Evolutionary conservation across 352 stramenopile species (phyloP), one percentile per base, ranked within the genome.

Genomic region (Pythium scleroteichum): DNA sequence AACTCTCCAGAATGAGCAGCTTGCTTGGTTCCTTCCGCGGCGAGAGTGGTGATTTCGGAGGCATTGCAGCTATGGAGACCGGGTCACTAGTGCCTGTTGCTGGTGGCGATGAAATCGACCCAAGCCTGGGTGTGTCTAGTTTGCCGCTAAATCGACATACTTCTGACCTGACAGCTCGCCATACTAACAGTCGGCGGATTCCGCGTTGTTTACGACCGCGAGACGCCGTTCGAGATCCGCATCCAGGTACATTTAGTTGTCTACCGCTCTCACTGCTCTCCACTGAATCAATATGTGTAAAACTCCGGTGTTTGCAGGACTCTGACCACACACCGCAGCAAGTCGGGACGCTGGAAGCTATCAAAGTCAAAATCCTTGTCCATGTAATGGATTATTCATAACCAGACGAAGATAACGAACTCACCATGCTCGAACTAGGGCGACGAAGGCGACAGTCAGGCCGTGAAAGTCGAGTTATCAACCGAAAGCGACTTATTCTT

Each of bases 401-500:
- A n/a, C n/a, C n/a, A n/a, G n/a, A n/a, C n/a, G n/a, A n/a, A n/a
- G n/a, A n/a, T n/a, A n/a, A n/a, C 10, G 29, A 35, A 10, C 29
- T 35, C 10, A 35, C 29, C 5, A 10, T 35, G 10, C 5, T 35
- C 5, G 29, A 35, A 35, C 5, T 27, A 96, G 87, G 87, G 90
- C 23, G 89, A 92, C 22, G 93, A 97, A 13, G 72, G 83, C 3
- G 75, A 88, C 44, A 83, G 95, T 22, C 82, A 94, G 45, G 73
- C 83, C 9, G 82, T 98, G 19, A 92, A 90, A 53, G 74, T 98
- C 17, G 93, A 98, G 57, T 73, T 97, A 0, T 96, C 85, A 27
- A 97, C 87, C 41, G 94, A 98, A 55, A 92, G 82, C 48, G 94
- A 98, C 60, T 59, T 98, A 17, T 98, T 98, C 63, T 98, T 97